These are phyloP conservation scores for Ceratocystis huliohia DNA, from an alignment of 2,329 filamentous ascomycete genomes.

Conservation along the genomic window DNA sequence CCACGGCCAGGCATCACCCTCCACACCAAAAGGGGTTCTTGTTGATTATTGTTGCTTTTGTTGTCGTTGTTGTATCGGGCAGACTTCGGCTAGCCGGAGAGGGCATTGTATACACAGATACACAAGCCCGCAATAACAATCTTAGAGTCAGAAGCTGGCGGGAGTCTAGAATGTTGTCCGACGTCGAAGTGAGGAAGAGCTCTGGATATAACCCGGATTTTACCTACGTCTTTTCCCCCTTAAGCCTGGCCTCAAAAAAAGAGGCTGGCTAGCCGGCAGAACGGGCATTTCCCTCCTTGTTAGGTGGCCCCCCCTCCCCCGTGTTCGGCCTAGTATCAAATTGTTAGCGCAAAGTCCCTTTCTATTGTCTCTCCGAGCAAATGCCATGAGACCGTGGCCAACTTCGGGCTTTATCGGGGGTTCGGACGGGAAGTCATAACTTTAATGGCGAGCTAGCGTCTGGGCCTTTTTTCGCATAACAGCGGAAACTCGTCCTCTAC, in stretches of 20 bases:
- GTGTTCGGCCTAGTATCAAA: neutral
- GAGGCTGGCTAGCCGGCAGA: neutral
- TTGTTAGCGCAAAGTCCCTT: neutral
- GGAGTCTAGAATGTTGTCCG: neutral
- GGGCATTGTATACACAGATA: neutral
- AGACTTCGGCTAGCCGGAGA: conserved; percentile 1
- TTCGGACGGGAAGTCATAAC: neutral
- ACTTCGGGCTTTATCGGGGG: neutral
- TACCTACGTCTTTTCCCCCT: neutral
- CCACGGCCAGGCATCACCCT: neutral
- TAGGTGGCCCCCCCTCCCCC: neutral
- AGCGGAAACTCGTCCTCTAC: neutral
- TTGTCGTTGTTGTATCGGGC: conserved; percentile 1
- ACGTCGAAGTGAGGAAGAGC: neutral
- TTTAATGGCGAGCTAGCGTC: neutral
- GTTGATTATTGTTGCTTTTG: neutral
- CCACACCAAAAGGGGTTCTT: neutral
- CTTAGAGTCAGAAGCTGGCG: neutral
- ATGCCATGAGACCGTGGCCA: neutral
- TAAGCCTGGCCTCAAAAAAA: neutral
- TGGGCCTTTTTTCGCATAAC: neutral
- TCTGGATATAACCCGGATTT: conserved; percentile 2
- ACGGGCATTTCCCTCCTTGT: neutral
- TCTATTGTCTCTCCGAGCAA: conserved; percentile 6
- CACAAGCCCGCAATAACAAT: neutral